Conservation (phyloP, 176 grass and related monocot species). For the Oryza brachyantha region DNA sequence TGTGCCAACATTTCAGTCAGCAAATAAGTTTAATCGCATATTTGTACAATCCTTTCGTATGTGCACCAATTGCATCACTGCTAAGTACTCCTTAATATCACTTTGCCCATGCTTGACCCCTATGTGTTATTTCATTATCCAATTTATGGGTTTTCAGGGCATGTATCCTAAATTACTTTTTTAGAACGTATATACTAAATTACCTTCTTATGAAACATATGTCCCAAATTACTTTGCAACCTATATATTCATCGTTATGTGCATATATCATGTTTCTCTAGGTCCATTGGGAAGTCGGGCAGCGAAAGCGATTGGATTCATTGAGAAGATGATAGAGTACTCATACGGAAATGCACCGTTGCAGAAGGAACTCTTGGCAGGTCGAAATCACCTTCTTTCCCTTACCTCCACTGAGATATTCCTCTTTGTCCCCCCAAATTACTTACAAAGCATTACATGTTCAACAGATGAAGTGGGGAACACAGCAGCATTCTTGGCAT, state of each 20-base stretch:
- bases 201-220: too few relatives aligned
- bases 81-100: background rate
- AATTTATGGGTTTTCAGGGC: background rate
- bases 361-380: slow-evolving; percentile 84
- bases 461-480: slow-evolving; percentile 80
- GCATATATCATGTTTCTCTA: background rate
- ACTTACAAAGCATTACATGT: background rate
- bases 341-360: slow-evolving; percentile 73
- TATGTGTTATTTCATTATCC: background rate
- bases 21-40: background rate
- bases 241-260: background rate
- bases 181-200: too few relatives aligned
- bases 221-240: background rate
- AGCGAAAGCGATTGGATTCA: slow-evolving; percentile 91
- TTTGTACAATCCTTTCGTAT: background rate
- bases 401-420: background rate
- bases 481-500: slow-evolving; percentile 69
- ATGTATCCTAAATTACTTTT: background rate
- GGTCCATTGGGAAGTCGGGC: slow-evolving; percentile 86
- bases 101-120: background rate
- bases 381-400: slow-evolving; percentile 9
- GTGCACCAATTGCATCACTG: too few relatives aligned
- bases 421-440: background rate
- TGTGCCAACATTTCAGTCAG: background rate
- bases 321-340: slow-evolving; percentile 88